Evolutionary conservation across 495 filamentous ascomycete genomes (phyloP), one percentile per base, ranked within the genome.

Genomic region (Aspergillus kassunensis): DNA sequence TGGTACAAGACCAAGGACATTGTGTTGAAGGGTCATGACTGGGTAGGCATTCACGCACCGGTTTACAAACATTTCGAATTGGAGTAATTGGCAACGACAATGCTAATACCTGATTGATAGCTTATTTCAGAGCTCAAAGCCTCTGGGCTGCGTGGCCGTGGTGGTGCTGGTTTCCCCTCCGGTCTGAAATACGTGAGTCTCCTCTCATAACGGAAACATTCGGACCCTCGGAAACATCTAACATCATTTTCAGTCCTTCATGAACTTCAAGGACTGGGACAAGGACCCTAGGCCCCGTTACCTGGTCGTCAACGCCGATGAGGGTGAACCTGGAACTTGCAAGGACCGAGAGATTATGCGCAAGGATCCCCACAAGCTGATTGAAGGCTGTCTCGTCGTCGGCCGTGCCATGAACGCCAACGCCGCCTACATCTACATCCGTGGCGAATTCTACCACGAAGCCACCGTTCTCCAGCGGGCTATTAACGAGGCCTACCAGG

Each of bases 1-100:
- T 98, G 93, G 93, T 81, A 98, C 75, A 95, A 92, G 79, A 98
- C 93, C 43, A 98, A 98, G 80, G 93, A 98, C 71, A 98, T 98
- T 40, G 68, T 98, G 45, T 69, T 89, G 56, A 97, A 98, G 78
- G 93, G 93, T 45, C 86, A 98, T 72, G 93, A 98, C 63, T 98
- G 93, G 93, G 86, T 88, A 72, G 58, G 79, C 63, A 20, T 56
- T 27, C 13, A n/a, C 35, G 37, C 30, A 19, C 36, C 45, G 45
- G 24, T 12, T 48, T 3, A 15, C 20, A 25, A 11, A 31, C 9
- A 18, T 35, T 4, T 25, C 21, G 20, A 18, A 4, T 16, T 8
- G n/a, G 31, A 21, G 16, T 24, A 40, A 53, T 60, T 45, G 48
- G 15, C 27, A 47, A 52, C 43, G 48, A 9, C 27, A 47, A 52